Evolutionary conservation across 495 filamentous ascomycete species (phyloP).

Genomic region (Hapsidospora chrysogenum): DNA sequence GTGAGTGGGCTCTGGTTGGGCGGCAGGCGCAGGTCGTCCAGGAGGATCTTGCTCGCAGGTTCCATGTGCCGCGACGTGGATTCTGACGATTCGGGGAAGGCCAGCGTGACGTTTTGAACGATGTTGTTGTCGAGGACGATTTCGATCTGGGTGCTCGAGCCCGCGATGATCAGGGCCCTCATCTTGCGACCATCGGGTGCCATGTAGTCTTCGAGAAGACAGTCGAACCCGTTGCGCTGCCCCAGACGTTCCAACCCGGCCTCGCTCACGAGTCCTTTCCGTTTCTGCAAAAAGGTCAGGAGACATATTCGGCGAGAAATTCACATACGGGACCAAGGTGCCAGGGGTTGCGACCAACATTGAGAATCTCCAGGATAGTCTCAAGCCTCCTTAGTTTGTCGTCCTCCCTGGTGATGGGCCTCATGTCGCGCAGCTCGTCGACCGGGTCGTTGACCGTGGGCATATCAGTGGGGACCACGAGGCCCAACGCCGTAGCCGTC

Average conservation of each 20-base stretch:
- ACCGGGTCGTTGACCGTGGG: conserved; percentile 20
- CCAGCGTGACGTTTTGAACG: conserved; percentile 27
- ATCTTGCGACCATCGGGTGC: conserved; percentile 18
- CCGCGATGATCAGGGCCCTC: conserved; percentile 53
- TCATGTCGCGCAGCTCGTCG: conserved; percentile 6
- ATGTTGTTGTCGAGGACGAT: conserved; percentile 33
- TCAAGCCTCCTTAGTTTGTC: conserved; percentile 38
- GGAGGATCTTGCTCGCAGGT: conserved; percentile 34
- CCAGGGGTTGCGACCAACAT: conserved; percentile 6
- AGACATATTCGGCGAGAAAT: background rate
- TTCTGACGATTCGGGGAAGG: conserved; percentile 28
- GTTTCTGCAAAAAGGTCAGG: conserved; percentile 12
- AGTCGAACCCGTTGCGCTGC: conserved; percentile 52
- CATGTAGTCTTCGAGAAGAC: conserved; percentile 46
- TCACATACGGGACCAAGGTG: background rate
- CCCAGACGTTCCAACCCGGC: conserved; percentile 67
- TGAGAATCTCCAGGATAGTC: conserved; percentile 25
- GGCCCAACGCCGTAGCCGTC: conserved; percentile 27
- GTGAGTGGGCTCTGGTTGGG: conserved; percentile 32
- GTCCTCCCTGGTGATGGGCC: conserved; percentile 27
- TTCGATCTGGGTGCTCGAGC: conserved; percentile 39
- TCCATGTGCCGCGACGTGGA: conserved; percentile 30
- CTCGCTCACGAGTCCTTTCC: conserved; percentile 49
- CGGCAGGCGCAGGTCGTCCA: conserved; percentile 29
- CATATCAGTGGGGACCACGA: conserved; percentile 21